phyloP scores from a whole-genome alignment of 2,329 filamentous ascomycete species.

The Pyrenophora graminea region DNA sequence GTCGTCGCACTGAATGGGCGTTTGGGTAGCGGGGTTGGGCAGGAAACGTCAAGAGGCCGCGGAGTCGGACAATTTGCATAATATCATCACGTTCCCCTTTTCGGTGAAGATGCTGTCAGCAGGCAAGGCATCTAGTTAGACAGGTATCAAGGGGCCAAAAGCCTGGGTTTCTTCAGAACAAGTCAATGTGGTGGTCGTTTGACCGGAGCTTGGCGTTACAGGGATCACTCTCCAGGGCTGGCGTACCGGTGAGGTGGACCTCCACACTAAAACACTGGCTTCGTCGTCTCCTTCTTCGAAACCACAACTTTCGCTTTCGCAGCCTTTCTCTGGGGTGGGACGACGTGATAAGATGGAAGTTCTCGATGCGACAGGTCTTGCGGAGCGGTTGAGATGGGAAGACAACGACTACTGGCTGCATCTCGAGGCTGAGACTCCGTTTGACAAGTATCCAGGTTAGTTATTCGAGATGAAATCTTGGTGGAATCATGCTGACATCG shows the following conservation, averaged over 20 bases:
- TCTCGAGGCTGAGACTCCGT: conserved; percentile 35
- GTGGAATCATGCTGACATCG: conserved; percentile 4
- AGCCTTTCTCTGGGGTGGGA: conserved; percentile 14
- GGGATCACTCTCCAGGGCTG: conserved; percentile 10
- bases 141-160: conserved; percentile 7
- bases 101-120: not conserved
- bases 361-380: conserved; percentile 34
- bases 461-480: not conserved
- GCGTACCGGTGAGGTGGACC: conserved; percentile 16
- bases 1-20: conserved; percentile 5
- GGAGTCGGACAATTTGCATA: not conserved
- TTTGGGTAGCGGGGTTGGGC: conserved; percentile 4
- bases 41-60: not conserved
- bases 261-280: conserved; percentile 19
- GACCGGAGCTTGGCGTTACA: conserved; percentile 16
- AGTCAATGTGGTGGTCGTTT: conserved; percentile 4
- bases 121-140: not conserved
- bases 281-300: conserved; percentile 8
- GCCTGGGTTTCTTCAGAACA: not conserved
- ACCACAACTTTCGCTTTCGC: conserved; percentile 13
- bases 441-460: conserved; percentile 49
- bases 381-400: conserved; percentile 34
- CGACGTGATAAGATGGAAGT: conserved; percentile 27
- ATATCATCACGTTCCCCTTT: not conserved
- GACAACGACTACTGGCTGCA: conserved; percentile 43